A percentile compares a stretch with the other conserved stretches of the same genome.
These are phyloP conservation scores for Boletus nobilissimus DNA, from an alignment of 1,284 basidiomycete species.

Conservation along the genomic window DNA sequence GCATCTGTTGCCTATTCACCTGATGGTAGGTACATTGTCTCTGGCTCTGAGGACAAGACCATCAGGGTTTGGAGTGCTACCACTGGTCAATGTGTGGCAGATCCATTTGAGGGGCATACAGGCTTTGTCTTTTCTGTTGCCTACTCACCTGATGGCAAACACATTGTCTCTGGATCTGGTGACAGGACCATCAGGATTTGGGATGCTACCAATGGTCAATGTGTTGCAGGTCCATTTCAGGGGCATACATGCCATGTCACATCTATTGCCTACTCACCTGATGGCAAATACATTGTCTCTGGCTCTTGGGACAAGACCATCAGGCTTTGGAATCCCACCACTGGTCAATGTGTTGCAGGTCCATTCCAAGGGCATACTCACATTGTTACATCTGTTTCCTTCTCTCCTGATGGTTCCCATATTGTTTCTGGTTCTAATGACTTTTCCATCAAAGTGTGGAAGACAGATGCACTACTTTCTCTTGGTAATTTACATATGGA, in stretches of 20 bases:
- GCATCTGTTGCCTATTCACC: background rate
- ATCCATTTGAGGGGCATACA: background rate
- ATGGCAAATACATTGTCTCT: background rate
- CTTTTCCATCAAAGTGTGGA: background rate
- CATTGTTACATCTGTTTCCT: background rate
- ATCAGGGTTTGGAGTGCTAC: background rate
- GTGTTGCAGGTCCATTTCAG: background rate
- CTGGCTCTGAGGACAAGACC: background rate
- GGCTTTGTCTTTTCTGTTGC: background rate
- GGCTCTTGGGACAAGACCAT: background rate
- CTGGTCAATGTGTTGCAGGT: background rate
- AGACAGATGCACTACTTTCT: background rate
- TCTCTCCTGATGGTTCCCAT: background rate
- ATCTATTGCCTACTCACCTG: background rate
- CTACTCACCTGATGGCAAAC: background rate
- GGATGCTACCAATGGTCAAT: background rate
- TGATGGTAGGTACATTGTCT: background rate
- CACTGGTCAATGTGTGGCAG: background rate
- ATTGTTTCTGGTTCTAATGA: background rate
- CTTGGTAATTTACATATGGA: background rate
- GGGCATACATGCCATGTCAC: background rate
- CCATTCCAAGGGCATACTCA: background rate
- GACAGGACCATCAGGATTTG: background rate
- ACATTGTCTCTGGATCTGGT: background rate
- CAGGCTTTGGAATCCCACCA: background rate